A percentile compares a stretch with the other conserved stretches of the same genome.
Conservation (phyloP, 2,329 filamentous ascomycete species). For the Anthostomella pinea region DNA sequence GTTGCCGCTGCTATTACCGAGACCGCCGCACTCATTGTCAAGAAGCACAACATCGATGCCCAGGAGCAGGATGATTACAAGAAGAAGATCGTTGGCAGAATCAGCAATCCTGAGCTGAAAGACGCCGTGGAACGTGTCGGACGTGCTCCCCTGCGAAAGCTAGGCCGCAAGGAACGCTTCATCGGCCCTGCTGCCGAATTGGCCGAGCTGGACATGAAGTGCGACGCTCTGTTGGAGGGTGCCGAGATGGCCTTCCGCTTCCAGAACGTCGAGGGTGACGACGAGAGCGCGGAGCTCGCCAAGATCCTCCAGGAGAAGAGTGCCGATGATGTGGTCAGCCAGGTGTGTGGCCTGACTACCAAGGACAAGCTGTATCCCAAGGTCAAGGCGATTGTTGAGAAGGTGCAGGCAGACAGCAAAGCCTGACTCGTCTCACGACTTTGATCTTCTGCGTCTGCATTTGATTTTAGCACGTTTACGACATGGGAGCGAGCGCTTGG, state of each 20-base stretch:
- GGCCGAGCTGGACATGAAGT: constrained; percentile 73
- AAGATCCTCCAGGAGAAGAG: constrained; percentile 75
- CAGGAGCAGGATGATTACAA: constrained; percentile 83
- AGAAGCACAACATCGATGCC: constrained; percentile 76
- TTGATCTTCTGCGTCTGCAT: constrained; percentile 9
- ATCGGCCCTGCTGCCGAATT: constrained; percentile 88
- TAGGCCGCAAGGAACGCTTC: constrained; percentile 93
- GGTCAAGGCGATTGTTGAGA: constrained; percentile 75
- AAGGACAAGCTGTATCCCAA: constrained; percentile 74
- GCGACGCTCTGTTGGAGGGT: constrained; percentile 72
- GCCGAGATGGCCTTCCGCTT: constrained; percentile 93
- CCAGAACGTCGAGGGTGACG: constrained; percentile 89
- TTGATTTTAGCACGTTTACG: constrained; percentile 25
- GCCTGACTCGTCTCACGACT: constrained; percentile 36
- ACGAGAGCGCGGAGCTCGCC: constrained; percentile 82
- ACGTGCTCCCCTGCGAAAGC: constrained; percentile 89
- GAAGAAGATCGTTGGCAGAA: constrained; percentile 85
- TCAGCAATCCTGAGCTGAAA: constrained; percentile 89
- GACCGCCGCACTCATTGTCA: constrained; percentile 80
- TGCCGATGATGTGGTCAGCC: constrained; percentile 70
- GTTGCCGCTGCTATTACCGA: constrained; percentile 79
- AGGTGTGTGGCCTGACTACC: constrained; percentile 78
- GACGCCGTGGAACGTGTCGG: constrained; percentile 94
- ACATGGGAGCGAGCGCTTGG: constrained; percentile 25
- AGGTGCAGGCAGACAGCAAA: constrained; percentile 68